Base-by-base conservation (phyloP, 768 basidiomycete genomes). In the Russula ochroleuca region DNA sequence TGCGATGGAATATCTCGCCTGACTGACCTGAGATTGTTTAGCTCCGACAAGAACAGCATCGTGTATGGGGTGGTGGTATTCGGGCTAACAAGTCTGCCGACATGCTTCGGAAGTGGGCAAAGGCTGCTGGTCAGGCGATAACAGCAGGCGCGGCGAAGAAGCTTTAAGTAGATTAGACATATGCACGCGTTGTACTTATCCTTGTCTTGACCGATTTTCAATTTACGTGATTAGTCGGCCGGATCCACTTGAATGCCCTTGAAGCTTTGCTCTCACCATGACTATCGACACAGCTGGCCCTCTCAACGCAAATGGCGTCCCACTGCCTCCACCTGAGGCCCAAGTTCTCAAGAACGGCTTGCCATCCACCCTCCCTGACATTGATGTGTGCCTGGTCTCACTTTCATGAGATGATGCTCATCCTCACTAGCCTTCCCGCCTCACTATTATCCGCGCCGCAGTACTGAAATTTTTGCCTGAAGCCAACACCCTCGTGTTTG, bases 401-500 rank as follows among this genome's bases (percentile, higher is more conserved):
- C 50, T 25, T 15, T 49, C 13, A 41, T 38, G n/a, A 5, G 19
- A 17, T 5, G 2, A 25, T 25, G 21, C 47, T 57, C 13, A 45
- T 33, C 25, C 13, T 8, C 17, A 21, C 19, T 64, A 90, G 88
- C 78, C 84, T 2, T 81, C 84, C 7, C 83, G 78, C 67, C 73
- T 90, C 13, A 77, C 72, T 7, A 70, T 88, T 3, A 80, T 70
- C 13, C 75, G 77, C 47, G 76, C 83, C 1, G 72, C 79, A 5
- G 70, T 75, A 3, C 75, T 81, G 11, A 88, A 86, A 72, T 72
- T 78, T 1, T 64, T 89, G 0, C 83, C 83, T 0, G 70, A 74
- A 3, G 73, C 78, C 0, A 78, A 83, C 40, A 73, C 75, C 8
- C 72, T 88, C 43, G 71, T 70, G 1, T 90, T 88, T 54, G 88